These are phyloP conservation scores for Malassezia slooffiae DNA, from an alignment of 1,284 basidiomycete genomes.

Conservation along the genomic window DNA sequence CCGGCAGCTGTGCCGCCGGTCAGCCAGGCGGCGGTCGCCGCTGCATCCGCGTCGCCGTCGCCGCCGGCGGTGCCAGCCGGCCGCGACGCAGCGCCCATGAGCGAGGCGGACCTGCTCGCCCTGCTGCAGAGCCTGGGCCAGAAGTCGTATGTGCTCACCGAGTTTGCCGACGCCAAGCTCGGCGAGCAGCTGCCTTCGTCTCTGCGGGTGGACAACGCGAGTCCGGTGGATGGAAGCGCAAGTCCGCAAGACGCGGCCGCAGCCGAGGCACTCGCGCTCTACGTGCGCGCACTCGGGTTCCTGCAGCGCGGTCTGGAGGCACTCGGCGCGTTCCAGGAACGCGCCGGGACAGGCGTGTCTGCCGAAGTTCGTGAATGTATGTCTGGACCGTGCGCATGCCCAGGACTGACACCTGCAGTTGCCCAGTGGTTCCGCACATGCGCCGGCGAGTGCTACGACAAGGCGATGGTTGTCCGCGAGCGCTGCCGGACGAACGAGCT, in stretches of 20 bases:
- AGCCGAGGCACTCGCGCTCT: slow-evolving; percentile 74
- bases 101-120: slow-evolving; percentile 65
- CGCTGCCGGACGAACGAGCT: slow-evolving; percentile 48
- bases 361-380: slow-evolving; percentile 17
- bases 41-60: too few species aligned
- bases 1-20: slow-evolving; percentile 36
- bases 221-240: slow-evolving; percentile 9
- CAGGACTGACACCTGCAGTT: slow-evolving; percentile 38
- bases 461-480: slow-evolving; percentile 52
- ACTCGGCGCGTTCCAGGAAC: slow-evolving; percentile 47
- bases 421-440: slow-evolving; percentile 54
- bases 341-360: slow-evolving; percentile 21
- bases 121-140: slow-evolving; percentile 77
- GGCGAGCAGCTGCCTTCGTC: slow-evolving; percentile 52
- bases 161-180: slow-evolving; percentile 87
- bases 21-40: background rate
- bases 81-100: background rate
- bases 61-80: too few species aligned
- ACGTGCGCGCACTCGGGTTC: slow-evolving; percentile 84
- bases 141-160: slow-evolving; percentile 83
- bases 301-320: slow-evolving; percentile 69
- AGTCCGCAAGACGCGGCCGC: slow-evolving; percentile 42
- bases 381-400: background rate
- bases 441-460: slow-evolving; percentile 55
- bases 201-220: slow-evolving; percentile 18